Base-by-base conservation (phyloP, 2,329 filamentous ascomycete species). In the Botrytis porri region DNA sequence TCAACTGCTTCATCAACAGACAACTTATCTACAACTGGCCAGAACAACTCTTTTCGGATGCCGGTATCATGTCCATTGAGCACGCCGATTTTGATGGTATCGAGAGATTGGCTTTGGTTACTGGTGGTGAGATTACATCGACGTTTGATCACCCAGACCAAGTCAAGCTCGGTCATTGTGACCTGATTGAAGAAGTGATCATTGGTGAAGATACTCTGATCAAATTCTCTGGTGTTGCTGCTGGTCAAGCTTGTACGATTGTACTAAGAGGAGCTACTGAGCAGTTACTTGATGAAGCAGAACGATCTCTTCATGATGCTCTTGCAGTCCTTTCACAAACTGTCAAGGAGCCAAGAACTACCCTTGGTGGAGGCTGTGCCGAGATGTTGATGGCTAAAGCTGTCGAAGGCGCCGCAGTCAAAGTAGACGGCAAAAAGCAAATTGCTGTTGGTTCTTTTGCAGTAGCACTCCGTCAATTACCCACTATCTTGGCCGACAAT, bases 11-110 rank as follows among this genome's bases (percentile, higher is more conserved):
- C 84, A 97, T 99, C 84, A 99, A 99, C 88, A 88, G 96, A 79
- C 96, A 99, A 83, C 90, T 99, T 76, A 99, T 99, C 85, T 99
- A 99, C 88, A 99, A 99, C 88, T 99, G 96, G 96, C 96, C 96
- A 9, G 96, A 99, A 84, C 96, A 99, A 85, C 91, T 99, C 64
- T 99, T 99, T 81, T 94, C 95, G 51, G 96, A 99, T 82, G 95
- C 95, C 12, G 96, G 96, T 75, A 98, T 99, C 84, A 93, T 97
- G 87, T 97, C 94, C 41, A 99, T 99, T 79, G 96, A 99, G 86
- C 96, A 99, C 83, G 96, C 96, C 77, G 96, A 99, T 84, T 99
- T 99, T 81, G 96, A 99, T 81, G 96, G 96, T 76, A 97, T 99
- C 77, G 96, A 99, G 86, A 90, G 96, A 61, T 84, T 99, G 78